Conservation (phyloP, 805 yeast species). For the Saturnispora besseyi region DNA sequence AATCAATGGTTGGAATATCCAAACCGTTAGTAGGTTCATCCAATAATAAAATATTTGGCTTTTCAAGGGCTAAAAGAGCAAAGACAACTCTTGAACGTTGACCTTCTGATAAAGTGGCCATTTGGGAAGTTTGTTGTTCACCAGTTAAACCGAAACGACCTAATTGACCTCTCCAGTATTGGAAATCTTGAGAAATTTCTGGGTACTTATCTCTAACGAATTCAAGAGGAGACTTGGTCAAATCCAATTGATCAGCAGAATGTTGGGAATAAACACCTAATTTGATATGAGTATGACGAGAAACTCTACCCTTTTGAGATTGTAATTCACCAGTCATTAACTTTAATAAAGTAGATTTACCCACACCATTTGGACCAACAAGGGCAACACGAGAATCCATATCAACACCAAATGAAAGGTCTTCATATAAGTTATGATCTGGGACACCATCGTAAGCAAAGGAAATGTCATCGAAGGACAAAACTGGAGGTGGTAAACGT, state of each 20-base stretch:
- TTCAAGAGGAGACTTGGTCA: constrained; percentile 91
- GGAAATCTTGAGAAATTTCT: constrained; percentile 89
- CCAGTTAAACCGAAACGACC: constrained; percentile 99
- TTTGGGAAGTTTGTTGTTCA: constrained; percentile 96
- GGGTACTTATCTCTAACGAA: constrained; percentile 94
- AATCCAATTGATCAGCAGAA: constrained; percentile 95
- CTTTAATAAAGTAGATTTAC: constrained; percentile 92
- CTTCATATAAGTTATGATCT: constrained; percentile 82
- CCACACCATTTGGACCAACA: constrained; percentile 99
- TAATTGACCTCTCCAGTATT: constrained; percentile 95
- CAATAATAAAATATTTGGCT: constrained; percentile 87
- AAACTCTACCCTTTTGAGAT: constrained; percentile 91
- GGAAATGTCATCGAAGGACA: constrained; percentile 91
- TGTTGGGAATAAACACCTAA: constrained; percentile 99
- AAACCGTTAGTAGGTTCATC: constrained; percentile 99
- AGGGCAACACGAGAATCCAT: constrained; percentile 98
- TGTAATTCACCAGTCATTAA: constrained; percentile 91
- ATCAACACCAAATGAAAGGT: constrained; percentile 95
- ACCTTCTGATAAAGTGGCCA: constrained; percentile 98
- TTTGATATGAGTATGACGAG: constrained; percentile 95
- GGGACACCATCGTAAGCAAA: constrained; percentile 79
- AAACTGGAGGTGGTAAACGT: constrained; percentile 96
- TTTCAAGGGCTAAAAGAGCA: constrained; percentile 88
- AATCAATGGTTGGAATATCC: constrained; percentile 97
- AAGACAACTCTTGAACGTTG: constrained; percentile 99